Evolutionary conservation across 2,329 filamentous ascomycete species (phyloP), one percentile per base, ranked within the genome.

Genomic region (Aureobasidium pullulans): DNA sequence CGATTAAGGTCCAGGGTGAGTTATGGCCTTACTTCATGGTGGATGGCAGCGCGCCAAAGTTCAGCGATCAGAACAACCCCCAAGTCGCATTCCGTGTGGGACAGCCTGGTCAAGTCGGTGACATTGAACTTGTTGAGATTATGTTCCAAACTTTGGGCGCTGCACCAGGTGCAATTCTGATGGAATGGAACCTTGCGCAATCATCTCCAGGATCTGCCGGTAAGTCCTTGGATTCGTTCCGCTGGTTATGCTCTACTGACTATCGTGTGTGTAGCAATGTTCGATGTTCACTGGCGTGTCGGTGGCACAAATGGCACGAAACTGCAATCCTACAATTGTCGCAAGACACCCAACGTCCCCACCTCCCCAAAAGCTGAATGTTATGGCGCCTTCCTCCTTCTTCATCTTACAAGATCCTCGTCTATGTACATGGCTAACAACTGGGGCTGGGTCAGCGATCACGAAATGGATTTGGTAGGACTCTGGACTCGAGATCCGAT

Each of bases 381-480:
- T 72, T 80, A 86, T 46, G 89, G 84, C 15, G 82, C 89, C 6
- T 96, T 91, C 64, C 64, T 77, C 66, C 66, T 72, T 1, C 62
- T 76, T 44, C 76, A 77, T 50, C 62, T 84, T 49, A 84, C 83
- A 4, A 71, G 75, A 46, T 74, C 76, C 11, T 80, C 75, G 1
- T 85, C 84, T 2, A 80, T 86, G 42, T 95, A 96, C 73, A 77
- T 96, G 59, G 90, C 96, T 75, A 96, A 96, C 75, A 86, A 82
- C 52, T 96, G 92, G 92, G 85, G 89, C 72, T 96, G 92, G 92
- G 87, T 90, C 32, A 84, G 92, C 0, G 92, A 96, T 71, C 93
- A 96, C 76, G 89, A 95, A 70, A 86, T 96, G 28, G 92, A 96
- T 71, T 80, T 84, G 11, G 53, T 57, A 47, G 31, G 53, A 46